Base-by-base conservation (phyloP, 2,329 filamentous ascomycete species). In the Plectosphaerella cucumerina region DNA sequence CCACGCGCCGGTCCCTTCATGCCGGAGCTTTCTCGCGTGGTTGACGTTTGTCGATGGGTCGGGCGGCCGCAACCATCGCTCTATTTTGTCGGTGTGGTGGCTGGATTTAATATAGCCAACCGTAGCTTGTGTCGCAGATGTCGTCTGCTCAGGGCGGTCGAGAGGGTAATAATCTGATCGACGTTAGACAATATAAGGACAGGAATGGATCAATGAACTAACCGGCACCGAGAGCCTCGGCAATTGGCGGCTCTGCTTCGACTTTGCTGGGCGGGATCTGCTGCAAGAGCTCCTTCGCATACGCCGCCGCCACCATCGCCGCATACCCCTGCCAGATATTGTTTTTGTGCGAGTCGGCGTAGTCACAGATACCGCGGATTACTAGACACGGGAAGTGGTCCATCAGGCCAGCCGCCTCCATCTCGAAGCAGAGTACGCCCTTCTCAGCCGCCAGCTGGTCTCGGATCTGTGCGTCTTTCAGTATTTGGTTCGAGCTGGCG, bases 301-400 rank as follows among this genome's bases (percentile, higher is more conserved):
- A 68, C 18, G 58, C 63, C 6, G 65, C 65, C 10, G 65, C 63
- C 17, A 55, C 51, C 43, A 63, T 60, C 4, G 65, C 58, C 6
- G 64, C 59, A 56, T 62, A 67, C 5, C 56, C 52, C 43, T 65
- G 65, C 65, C 62, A 68, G 1, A 48, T 26, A 8, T 65, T 58
- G 31, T 64, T 63, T 43, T 66, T 67, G 41, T 67, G 64, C 1
- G 61, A 59, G 44, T 70, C 67, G 0, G 65, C 58, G 33, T 70
- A 70, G 55, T 70, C 65, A 48, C 61, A 68, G 43, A 70, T 66
- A 1, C 67, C 66, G 6, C 65, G 58, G 39, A 70, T 62, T 6
- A 66, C 62, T 2, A 69, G 50, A 23, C 65, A 68, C 1, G 60
- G 62, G 37, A 63, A 59, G 20, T 59, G 43, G 18, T 62, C 58